Evolutionary conservation across 345 rosid species (phyloP).

Genomic region (Boechera stricta): DNA sequence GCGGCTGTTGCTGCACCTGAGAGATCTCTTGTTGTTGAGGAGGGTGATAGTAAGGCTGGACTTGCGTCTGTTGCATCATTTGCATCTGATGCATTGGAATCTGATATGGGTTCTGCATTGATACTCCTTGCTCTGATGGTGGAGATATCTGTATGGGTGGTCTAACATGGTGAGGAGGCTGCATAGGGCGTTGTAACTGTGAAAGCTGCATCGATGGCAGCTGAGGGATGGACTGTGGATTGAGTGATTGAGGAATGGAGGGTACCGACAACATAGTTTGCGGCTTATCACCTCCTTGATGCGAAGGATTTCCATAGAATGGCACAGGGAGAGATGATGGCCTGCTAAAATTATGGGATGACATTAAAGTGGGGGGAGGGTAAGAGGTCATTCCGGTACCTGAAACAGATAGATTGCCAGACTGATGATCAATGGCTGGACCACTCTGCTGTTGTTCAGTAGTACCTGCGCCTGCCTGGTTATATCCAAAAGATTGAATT

Average conservation of each 20-base stretch:
- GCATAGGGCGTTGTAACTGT: conserved; percentile 79
- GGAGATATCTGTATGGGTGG: conserved; percentile 64
- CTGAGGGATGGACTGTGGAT: conserved; percentile 58
- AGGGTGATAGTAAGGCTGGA: conserved; percentile 65
- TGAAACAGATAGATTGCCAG: conserved; percentile 57
- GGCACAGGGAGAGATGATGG: conserved; percentile 63
- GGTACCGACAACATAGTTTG: conserved; percentile 59
- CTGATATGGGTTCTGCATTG: conserved; percentile 65
- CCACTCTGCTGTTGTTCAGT: conserved; percentile 63
- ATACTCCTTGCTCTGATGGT: conserved; percentile 67
- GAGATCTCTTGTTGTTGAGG: conserved; percentile 78
- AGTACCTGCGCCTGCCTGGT: conserved; percentile 59
- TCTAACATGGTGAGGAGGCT: conserved; percentile 84
- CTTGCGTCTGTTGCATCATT: conserved; percentile 69
- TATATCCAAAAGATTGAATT: conserved; percentile 63
- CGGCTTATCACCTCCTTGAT: conserved; percentile 69
- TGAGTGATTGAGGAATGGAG: conserved; percentile 62
- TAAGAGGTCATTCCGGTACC: conserved; percentile 64
- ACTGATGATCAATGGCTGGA: conserved; percentile 56
- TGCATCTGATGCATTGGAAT: conserved; percentile 73
- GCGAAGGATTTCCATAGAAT: conserved; percentile 61
- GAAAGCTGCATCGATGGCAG: conserved; percentile 81
- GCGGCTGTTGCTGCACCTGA: conserved; percentile 67
- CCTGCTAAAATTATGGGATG: conserved; percentile 69
- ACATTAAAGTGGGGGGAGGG: conserved; percentile 68